A percentile compares a stretch with the other conserved stretches of the same genome.
Conservation (phyloP, 1,284 basidiomycete genomes). For the Pseudozyma sp. region DNA sequence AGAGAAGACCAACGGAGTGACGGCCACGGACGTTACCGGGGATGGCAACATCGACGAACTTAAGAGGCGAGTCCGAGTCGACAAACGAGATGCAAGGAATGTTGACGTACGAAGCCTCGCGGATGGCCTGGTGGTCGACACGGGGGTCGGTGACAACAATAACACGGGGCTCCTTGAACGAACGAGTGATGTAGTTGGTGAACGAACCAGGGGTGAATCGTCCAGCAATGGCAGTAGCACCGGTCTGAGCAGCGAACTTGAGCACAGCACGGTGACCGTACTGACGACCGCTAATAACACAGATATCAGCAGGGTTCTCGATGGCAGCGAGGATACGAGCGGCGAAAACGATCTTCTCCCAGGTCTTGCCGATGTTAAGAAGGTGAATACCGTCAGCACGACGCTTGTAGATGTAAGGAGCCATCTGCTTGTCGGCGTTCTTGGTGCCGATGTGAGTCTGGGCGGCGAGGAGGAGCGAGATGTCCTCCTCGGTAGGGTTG, state of each 20-base stretch:
- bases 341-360: conserved; percentile 85
- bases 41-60: conserved; percentile 98
- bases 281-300: conserved; percentile 95
- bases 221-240: conserved; percentile 97
- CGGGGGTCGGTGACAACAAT: conserved; percentile 99
- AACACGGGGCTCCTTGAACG: conserved; percentile 99
- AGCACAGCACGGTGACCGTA: conserved; percentile 99
- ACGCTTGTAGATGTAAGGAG: conserved; percentile 96
- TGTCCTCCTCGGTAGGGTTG: conserved; percentile 95
- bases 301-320: conserved; percentile 97
- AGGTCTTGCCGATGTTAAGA: conserved; percentile 98
- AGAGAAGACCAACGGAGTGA: conserved; percentile 95
- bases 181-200: conserved; percentile 99
- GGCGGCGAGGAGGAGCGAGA: conserved; percentile 91
- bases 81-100: conserved; percentile 99
- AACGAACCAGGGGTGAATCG: conserved; percentile 96
- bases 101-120: conserved; percentile 99
- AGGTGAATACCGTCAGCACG: conserved; percentile 97
- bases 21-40: conserved; percentile 99
- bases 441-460: conserved; percentile 89
- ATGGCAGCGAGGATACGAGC: conserved; percentile 72
- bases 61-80: conserved; percentile 96
- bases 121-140: conserved; percentile 99
- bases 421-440: conserved; percentile 99
- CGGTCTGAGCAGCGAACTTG: conserved; percentile 97